These are phyloP conservation scores for Exobasidium rhododendri DNA, from an alignment of 1,284 basidiomycete genomes.

Conservation along the genomic window DNA sequence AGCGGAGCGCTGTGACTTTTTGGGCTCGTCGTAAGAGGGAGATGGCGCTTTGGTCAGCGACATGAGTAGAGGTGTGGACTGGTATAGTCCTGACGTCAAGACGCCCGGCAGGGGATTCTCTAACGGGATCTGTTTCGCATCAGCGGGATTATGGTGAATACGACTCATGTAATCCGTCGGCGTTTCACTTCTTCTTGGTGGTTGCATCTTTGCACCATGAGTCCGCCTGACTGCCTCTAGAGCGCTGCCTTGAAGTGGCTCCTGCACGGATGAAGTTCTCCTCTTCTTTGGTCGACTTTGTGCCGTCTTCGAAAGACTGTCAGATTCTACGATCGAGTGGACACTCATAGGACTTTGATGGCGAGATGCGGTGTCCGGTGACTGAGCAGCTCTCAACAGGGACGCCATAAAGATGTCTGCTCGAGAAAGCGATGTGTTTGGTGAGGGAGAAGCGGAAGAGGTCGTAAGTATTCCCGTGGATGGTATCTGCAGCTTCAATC, in stretches of 20 bases:
- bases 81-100: background rate
- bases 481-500: no score
- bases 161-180: background rate
- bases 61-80: background rate
- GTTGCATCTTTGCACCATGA: background rate
- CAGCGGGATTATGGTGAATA: background rate
- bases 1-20: background rate
- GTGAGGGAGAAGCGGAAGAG: background rate
- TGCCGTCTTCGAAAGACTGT: background rate
- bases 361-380: background rate
- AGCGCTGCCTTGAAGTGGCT: background rate
- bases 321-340: background rate
- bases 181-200: background rate
- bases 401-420: conserved; percentile 4
- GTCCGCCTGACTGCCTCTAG: background rate
- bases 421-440: background rate
- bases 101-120: background rate
- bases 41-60: background rate
- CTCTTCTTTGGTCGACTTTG: background rate
- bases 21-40: background rate
- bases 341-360: conserved; percentile 1
- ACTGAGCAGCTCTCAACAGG: conserved; percentile 2
- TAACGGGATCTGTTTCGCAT: background rate
- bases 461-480: no score
- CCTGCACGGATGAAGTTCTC: conserved; percentile 5